phyloP scores from a whole-genome alignment of 2,329 filamentous ascomycete species.

The Falciphora oryzae region DNA sequence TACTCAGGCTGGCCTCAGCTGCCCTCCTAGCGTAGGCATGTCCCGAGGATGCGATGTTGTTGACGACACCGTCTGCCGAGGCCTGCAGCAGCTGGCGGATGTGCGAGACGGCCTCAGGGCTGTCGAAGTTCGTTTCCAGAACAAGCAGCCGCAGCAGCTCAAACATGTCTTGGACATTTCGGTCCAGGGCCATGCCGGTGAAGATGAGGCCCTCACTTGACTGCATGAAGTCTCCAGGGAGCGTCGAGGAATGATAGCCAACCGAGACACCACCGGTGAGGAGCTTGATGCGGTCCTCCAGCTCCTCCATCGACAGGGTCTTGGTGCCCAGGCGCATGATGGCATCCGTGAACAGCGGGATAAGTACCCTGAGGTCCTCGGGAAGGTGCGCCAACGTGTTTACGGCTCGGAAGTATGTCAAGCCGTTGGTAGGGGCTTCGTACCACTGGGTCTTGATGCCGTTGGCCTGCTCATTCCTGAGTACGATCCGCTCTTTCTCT shows the following conservation, averaged over 20 bases:
- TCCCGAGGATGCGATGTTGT: constrained; percentile 84
- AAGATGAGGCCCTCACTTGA: constrained; percentile 79
- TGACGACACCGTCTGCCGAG: constrained; percentile 82
- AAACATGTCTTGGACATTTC: constrained; percentile 88
- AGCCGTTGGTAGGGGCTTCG: constrained; percentile 86
- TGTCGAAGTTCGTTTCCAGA: constrained; percentile 84
- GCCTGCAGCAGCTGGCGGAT: constrained; percentile 83
- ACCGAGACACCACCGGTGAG: constrained; percentile 90
- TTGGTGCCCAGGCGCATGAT: constrained; percentile 92
- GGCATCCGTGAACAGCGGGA: constrained; percentile 86
- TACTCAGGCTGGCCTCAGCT: constrained; percentile 73
- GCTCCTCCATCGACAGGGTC: constrained; percentile 82
- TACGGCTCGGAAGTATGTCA: constrained; percentile 93
- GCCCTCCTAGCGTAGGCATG: constrained; percentile 81
- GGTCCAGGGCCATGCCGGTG: constrained; percentile 80
- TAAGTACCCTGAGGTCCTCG: constrained; percentile 73
- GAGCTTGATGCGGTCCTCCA: constrained; percentile 93
- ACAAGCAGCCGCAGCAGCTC: constrained; percentile 76
- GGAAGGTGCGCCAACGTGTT: constrained; percentile 74
- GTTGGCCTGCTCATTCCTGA: constrained; percentile 60
- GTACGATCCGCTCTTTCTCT: constrained; percentile 53
- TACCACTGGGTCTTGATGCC: constrained; percentile 77
- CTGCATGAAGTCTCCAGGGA: constrained; percentile 62
- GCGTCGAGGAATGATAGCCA: constrained; percentile 76
- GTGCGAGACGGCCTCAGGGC: constrained; percentile 71